phyloP scores from a whole-genome alignment of 2,329 filamentous ascomycete species.

The Fusarium begoniae region DNA sequence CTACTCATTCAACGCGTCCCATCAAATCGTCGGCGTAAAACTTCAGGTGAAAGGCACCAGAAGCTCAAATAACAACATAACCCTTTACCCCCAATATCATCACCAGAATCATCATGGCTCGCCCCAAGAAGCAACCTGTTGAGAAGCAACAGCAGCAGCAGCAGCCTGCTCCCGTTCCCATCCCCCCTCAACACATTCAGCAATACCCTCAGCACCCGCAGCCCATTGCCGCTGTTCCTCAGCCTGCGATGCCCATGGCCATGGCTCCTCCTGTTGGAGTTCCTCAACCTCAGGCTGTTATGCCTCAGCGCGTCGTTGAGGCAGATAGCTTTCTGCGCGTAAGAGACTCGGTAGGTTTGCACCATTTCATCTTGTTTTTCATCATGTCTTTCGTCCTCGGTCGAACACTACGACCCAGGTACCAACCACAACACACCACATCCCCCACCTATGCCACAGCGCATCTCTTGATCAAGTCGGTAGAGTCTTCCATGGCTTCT shows the following conservation, averaged over 20 bases:
- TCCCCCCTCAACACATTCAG: slow-evolving; percentile 35
- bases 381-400: background rate
- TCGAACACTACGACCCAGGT: background rate
- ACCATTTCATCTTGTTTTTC: slow-evolving; percentile 16
- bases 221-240: slow-evolving; percentile 46
- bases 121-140: slow-evolving; percentile 55
- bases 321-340: slow-evolving; percentile 82
- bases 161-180: slow-evolving; percentile 49
- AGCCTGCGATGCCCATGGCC: slow-evolving; percentile 53
- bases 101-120: slow-evolving; percentile 50
- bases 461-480: background rate
- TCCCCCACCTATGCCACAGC: background rate
- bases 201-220: slow-evolving; percentile 34
- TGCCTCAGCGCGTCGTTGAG: slow-evolving; percentile 61
- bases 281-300: slow-evolving; percentile 27
- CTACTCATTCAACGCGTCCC: slow-evolving; percentile 28
- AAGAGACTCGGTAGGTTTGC: slow-evolving; percentile 77
- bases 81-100: background rate
- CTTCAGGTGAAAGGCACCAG: slow-evolving; percentile 10
- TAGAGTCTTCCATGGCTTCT: background rate
- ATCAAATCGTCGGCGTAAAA: slow-evolving; percentile 6
- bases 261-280: slow-evolving; percentile 37
- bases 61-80: background rate
- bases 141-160: slow-evolving; percentile 40
- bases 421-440: background rate